Evolutionary conservation across 2,329 filamentous ascomycete species (phyloP), one percentile per base, ranked within the genome.

Genomic region (Colletotrichum sojae): DNA sequence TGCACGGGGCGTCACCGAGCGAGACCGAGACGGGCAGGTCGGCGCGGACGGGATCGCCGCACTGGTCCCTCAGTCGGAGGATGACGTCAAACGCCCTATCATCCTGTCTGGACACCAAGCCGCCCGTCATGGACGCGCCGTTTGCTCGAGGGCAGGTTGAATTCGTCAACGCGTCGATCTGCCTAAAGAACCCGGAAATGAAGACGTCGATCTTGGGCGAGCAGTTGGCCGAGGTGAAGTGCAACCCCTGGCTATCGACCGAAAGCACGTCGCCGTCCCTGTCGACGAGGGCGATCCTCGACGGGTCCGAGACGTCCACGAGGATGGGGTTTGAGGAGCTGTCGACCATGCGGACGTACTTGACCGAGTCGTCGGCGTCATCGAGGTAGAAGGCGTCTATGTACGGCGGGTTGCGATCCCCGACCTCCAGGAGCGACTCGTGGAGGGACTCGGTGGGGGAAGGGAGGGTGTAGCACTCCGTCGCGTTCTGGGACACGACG

Each of bases 321-420:
- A 75, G 75, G 58, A 78, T 71, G 0, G 74, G 73, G 0, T 73
- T 75, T 2, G 76, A 73, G 6, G 70, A 62, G 3, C 72, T 71
- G 56, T 82, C 78, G 0, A 76, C 69, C 4, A 82, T 64, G 0
- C 79, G 78, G 13, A 82, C 57, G 51, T 77, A 81, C 2, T 81
- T 56, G 0, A 80, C 79, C 4, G 76, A 71, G 2, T 80, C 63
- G 1, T 76, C 78, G 16, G 77, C 73, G 3, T 71, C 72, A 22
- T 78, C 75, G 54, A 82, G 78, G 49, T 77, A 75, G 22, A 82
- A 74, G 0, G 80, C 78, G 56, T 82, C 78, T 4, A 82, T 76
- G 53, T 79, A 82, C 0, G 80, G 79, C 70, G 75, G 6, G 77
- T 66, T 6, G 75, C 75, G 15, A 73, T 71, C 22, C 0, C 61